Evolutionary conservation across 1,139 yeast species (phyloP).

Genomic region (Scheffersomyces illinoinensis): DNA sequence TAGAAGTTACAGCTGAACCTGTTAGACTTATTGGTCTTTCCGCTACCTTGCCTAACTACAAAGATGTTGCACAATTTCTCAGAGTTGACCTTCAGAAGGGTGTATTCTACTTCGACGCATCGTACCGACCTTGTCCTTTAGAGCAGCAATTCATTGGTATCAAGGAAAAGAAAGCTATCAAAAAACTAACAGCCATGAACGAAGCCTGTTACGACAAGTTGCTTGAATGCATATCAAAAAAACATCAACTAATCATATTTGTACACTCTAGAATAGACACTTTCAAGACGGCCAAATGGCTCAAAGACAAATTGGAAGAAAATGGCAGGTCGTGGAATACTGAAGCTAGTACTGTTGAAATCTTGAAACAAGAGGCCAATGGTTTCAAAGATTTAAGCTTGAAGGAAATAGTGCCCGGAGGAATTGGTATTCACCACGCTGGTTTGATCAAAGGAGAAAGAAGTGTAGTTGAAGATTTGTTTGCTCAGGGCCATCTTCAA

Average conservation of each 20-base stretch:
- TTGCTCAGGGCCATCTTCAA: conserved; percentile 82
- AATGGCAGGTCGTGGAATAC: conserved; percentile 52
- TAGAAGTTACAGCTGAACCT: conserved; percentile 41
- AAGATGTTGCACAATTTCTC: conserved; percentile 82
- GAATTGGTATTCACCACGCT: conserved; percentile 95
- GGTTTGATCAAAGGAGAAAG: conserved; percentile 79
- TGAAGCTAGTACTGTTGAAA: conserved; percentile 62
- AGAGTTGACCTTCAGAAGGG: conserved; percentile 62
- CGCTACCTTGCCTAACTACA: conserved; percentile 90
- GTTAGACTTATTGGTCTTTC: conserved; percentile 84
- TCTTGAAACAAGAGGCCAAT: conserved; percentile 64
- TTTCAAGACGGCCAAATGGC: conserved; percentile 74
- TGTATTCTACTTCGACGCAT: conserved; percentile 76
- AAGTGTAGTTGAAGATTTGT: conserved; percentile 76
- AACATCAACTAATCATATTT: conserved; percentile 81
- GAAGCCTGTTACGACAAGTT: conserved; percentile 89
- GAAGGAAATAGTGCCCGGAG: conserved; percentile 61
- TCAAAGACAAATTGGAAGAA: conserved; percentile 61
- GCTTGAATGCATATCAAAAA: conserved; percentile 55
- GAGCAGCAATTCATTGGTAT: conserved; percentile 88
- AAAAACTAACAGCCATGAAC: conserved; percentile 79
- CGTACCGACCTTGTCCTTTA: conserved; percentile 89
- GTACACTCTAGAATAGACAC: conserved; percentile 96
- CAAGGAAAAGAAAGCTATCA: conserved; percentile 80
- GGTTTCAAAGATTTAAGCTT: conserved; percentile 55